Percentiles rank a stretch among this genome's conserved stretches.
Evolutionary conservation across 2,329 filamentous ascomycete species (phyloP).

Genomic region (Graphium sp.): DNA sequence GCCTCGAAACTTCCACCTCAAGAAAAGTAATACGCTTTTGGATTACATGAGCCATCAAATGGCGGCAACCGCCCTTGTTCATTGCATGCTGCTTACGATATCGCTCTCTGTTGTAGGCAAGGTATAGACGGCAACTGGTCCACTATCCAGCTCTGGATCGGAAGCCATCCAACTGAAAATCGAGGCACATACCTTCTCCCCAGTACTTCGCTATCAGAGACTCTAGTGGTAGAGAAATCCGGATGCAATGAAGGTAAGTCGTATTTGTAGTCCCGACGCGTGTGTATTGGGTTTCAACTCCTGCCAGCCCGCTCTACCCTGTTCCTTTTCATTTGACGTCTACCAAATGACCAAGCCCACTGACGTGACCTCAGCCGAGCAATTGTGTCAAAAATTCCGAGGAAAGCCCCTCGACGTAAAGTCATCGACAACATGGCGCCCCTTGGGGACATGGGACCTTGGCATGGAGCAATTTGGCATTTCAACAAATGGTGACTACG

Average conservation of each 20-base stretch:
- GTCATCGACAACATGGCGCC: conserved; percentile 38
- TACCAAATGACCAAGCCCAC: conserved; percentile 2
- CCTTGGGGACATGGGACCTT: conserved; percentile 42
- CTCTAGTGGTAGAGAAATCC: conserved; percentile 55
- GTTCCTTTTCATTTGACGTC: too few relatives aligned
- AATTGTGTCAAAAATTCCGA: conserved; percentile 35
- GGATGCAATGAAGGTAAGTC: conserved; percentile 35
- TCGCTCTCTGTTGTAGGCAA: too few relatives aligned
- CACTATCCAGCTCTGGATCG: conserved; percentile 43
- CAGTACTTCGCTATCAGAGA: conserved; percentile 54
- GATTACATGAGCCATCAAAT: too few relatives aligned
- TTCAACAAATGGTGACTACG: conserved; percentile 47
- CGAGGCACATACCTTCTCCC: too few relatives aligned
- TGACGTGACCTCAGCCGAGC: conserved; percentile 19
- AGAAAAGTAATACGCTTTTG: too few relatives aligned
- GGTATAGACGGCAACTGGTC: conserved; percentile 59
- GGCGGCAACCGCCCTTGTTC: too few relatives aligned
- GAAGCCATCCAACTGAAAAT: too few relatives aligned
- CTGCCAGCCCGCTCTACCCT: too few relatives aligned
- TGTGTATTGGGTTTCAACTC: too few relatives aligned
- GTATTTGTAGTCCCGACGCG: too few relatives aligned
- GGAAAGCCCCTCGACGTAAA: conserved; percentile 39
- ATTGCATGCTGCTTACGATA: too few relatives aligned
- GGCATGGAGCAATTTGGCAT: conserved; percentile 41
- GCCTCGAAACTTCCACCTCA: too few relatives aligned